Evolutionary conservation across 345 rosid genomes (phyloP).

Genomic region (Viola odorata): DNA sequence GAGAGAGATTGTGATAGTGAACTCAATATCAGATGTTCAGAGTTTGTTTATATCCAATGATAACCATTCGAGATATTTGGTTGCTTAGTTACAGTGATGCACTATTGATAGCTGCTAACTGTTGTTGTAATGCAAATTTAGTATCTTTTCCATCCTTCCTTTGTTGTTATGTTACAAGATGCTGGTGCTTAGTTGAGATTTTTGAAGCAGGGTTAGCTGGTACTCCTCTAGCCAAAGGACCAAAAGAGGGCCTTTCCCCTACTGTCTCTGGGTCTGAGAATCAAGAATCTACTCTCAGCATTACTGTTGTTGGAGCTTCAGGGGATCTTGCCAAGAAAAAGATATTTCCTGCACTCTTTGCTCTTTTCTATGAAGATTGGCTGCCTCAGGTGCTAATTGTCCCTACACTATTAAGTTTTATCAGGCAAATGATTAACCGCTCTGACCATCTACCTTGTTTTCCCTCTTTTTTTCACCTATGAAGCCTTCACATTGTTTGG

Average conservation of each 20-base stretch:
- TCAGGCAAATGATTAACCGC: no score
- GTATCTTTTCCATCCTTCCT: not conserved
- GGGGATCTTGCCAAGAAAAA: slow-evolving; percentile 95
- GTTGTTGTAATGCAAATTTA: not conserved
- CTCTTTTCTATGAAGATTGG: slow-evolving; percentile 78
- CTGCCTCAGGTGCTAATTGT: slow-evolving; percentile 50
- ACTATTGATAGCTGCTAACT: no score
- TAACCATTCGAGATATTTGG: no score
- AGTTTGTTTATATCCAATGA: no score
- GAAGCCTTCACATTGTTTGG: slow-evolving; percentile 65
- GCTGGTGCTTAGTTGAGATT: no score
- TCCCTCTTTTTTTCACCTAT: slow-evolving; percentile 4
- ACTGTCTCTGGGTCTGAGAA: slow-evolving; percentile 24
- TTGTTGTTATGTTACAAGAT: not conserved
- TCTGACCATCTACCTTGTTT: not conserved
- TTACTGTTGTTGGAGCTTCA: slow-evolving; percentile 91
- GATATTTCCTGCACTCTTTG: slow-evolving; percentile 86
- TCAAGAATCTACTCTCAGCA: slow-evolving; percentile 51
- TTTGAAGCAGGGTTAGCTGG: slow-evolving; percentile 35
- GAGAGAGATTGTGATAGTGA: no score
- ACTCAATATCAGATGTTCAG: no score
- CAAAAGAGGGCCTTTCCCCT: slow-evolving; percentile 15
- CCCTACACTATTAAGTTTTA: not conserved
- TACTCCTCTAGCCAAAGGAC: slow-evolving; percentile 33
- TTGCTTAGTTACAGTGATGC: no score